Conservation (phyloP, 2,329 filamentous ascomycete genomes). For the Hymenoscyphus occultus region DNA sequence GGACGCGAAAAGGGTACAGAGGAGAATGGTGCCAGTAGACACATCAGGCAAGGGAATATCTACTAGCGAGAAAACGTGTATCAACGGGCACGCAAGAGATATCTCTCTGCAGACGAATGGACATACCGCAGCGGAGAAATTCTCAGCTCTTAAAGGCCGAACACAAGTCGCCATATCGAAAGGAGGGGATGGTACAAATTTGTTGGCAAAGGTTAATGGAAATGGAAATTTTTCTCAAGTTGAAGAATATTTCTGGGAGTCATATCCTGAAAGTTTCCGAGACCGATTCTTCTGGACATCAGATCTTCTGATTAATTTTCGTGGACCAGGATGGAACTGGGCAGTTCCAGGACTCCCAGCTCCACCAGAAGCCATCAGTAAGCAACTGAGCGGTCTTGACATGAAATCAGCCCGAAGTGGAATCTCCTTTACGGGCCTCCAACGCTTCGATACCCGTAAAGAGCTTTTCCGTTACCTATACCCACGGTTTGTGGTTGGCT, state of each 20-base stretch:
- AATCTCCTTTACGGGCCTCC: slow-evolving; percentile 46
- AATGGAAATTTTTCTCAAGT: slow-evolving; percentile 28
- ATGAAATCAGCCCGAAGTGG: slow-evolving; percentile 36
- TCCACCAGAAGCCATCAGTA: slow-evolving; percentile 43
- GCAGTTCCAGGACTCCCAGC: slow-evolving; percentile 50
- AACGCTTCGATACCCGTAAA: slow-evolving; percentile 41
- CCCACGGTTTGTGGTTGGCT: slow-evolving; percentile 50
- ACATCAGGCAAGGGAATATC: background rate
- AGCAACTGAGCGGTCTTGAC: slow-evolving; percentile 39
- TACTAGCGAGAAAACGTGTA: no score
- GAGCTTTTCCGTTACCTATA: slow-evolving; percentile 48
- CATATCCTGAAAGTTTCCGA: slow-evolving; percentile 51
- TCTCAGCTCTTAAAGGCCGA: background rate
- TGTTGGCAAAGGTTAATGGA: slow-evolving; percentile 10
- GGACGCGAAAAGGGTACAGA: slow-evolving; percentile 47
- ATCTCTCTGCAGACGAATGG: slow-evolving; percentile 9
- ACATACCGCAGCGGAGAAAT: background rate
- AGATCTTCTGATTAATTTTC: slow-evolving; percentile 54
- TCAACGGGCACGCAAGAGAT: background rate
- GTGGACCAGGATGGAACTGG: slow-evolving; percentile 59
- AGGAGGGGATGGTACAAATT: background rate
- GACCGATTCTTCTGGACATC: slow-evolving; percentile 54
- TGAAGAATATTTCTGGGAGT: slow-evolving; percentile 58
- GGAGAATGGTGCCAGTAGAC: slow-evolving; percentile 25
- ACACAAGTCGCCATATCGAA: slow-evolving; percentile 2